Base-by-base conservation (phyloP, 1,284 basidiomycete genomes). In the Mycena sp. region DNA sequence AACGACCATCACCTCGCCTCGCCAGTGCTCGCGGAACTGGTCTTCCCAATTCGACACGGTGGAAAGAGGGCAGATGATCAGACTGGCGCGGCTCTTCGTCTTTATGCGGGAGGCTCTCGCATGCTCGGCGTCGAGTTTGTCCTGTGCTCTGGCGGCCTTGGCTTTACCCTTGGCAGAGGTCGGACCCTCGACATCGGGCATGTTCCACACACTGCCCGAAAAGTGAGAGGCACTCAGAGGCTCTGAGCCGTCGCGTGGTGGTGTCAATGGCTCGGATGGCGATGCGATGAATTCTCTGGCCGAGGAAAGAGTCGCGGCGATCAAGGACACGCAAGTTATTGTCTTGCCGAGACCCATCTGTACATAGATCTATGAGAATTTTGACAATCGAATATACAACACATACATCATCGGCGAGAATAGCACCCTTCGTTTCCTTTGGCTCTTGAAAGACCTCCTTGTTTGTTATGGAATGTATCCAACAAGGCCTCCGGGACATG, bases 331-430 rank as follows among this genome's bases (percentile, higher is more conserved):
- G 62, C 91, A 92, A 29, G 96, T 95, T 57, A 99, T 95, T 0
- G 98, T 99, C 80, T 99, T 99, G 28, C 98, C 98, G 14, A 99
- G 86, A 70, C 98, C 98, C 96, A 99, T 97, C 93, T 96, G 74
- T 48, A 35, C 32, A 14, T 9, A 49, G 56, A 62, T 68, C 52
- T 67, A 40, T 52, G 28, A 43, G 51, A 43, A 50, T 58, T 59
- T 23, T 64, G 68, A 69, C 57, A 63, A 63, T 60, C 46, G 50
- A 38, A 61, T 38, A 68, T 35, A 16, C 19, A 30, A 48, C 35
- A 85, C 92, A 72, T 78, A 95, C 94, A 82, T 96, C 95, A 77
- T 97, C 95, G 16, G 95, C 95, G 35, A 99, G 82, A 69, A 99
- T 96, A 1, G 96, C 88, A 26, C 97, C 95, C 76, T 94, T 95